These are phyloP conservation scores for Schoenoplectus triqueter DNA, from an alignment of 202 grass and related monocot species.

Conservation along the genomic window DNA sequence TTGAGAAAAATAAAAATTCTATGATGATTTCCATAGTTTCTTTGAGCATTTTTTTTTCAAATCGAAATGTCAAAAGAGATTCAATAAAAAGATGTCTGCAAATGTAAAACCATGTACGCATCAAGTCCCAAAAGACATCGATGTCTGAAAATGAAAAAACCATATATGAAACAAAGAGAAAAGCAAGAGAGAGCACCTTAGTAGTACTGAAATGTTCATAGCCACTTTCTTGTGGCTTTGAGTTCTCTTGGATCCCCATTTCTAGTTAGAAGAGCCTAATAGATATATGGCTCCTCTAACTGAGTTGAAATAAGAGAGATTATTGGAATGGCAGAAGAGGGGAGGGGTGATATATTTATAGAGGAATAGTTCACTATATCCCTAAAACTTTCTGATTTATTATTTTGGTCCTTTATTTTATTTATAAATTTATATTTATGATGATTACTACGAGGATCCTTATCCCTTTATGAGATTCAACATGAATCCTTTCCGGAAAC, in stretches of 20 bases:
- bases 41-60: neutral
- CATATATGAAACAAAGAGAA: neutral
- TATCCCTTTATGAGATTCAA: neutral
- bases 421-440: neutral
- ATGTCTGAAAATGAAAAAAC: neutral
- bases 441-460: neutral
- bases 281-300: constrained; percentile 11
- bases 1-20: neutral
- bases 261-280: neutral
- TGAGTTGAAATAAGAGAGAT: neutral
- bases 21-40: neutral
- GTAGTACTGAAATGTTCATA: neutral
- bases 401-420: neutral
- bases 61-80: neutral
- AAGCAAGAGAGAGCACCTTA: constrained; percentile 12
- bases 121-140: neutral
- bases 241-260: constrained; percentile 22
- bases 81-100: neutral
- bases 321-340: neutral
- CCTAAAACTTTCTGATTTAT: neutral
- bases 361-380: neutral
- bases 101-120: neutral
- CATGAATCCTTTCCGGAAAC: neutral
- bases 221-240: neutral
- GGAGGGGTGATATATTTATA: neutral